phyloP scores from a whole-genome alignment of 2,329 filamentous ascomycete genomes.

The Dothideomycetes sp. region DNA sequence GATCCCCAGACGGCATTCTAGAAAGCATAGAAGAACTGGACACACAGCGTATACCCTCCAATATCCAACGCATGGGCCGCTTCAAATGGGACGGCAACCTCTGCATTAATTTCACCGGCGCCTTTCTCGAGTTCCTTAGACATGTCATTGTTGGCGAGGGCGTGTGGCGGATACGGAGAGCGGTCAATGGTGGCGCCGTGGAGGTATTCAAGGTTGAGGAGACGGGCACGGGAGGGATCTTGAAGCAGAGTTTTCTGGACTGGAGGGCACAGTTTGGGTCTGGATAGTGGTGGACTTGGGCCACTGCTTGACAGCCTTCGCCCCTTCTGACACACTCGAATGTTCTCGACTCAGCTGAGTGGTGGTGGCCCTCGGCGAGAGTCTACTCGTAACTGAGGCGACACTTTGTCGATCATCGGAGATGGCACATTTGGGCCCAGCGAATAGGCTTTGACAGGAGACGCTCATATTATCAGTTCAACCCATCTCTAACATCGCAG shows the following conservation, averaged over 20 bases:
- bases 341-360: no score
- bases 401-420: no score
- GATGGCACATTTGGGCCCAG: no score
- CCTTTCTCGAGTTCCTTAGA: slow-evolving; percentile 49
- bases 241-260: slow-evolving; percentile 57
- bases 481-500: no score
- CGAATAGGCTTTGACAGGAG: no score
- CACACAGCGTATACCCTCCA: slow-evolving; percentile 66
- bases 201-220: slow-evolving; percentile 66
- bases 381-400: no score
- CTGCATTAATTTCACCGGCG: slow-evolving; percentile 81
- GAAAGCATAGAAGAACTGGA: slow-evolving; percentile 64
- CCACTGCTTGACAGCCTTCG: no score
- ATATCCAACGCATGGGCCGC: slow-evolving; percentile 54
- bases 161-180: slow-evolving; percentile 68
- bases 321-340: no score
- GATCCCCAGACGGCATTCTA: slow-evolving; percentile 62
- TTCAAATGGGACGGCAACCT: slow-evolving; percentile 81
- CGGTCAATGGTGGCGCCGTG: slow-evolving; percentile 49
- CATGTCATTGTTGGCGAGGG: slow-evolving; percentile 53
- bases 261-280: slow-evolving; percentile 6
- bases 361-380: no score
- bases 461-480: no score
- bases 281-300: no score
- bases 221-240: slow-evolving; percentile 62